These are phyloP conservation scores for Penicillium angulare DNA, from an alignment of 495 filamentous ascomycete species.

Conservation along the genomic window DNA sequence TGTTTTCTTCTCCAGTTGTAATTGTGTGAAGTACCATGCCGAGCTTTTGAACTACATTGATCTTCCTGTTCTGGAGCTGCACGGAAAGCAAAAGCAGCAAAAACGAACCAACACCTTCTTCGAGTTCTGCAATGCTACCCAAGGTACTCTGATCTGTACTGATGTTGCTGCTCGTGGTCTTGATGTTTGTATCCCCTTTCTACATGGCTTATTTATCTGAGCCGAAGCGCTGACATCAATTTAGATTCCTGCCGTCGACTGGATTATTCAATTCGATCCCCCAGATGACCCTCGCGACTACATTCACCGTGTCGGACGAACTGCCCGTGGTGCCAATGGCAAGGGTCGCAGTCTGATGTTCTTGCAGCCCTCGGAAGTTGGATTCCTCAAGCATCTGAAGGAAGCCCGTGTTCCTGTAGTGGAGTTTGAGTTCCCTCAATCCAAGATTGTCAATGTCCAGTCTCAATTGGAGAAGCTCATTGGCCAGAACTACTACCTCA, in stretches of 20 bases:
- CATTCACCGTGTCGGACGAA: slow-evolving; percentile 95
- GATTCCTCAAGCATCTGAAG: slow-evolving; percentile 89
- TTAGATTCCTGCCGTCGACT: slow-evolving; percentile 87
- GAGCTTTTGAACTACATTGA: slow-evolving; percentile 97
- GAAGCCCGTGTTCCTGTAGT: slow-evolving; percentile 90
- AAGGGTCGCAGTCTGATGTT: slow-evolving; percentile 87
- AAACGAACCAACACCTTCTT: slow-evolving; percentile 98
- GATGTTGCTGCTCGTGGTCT: slow-evolving; percentile 93
- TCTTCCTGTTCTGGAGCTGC: slow-evolving; percentile 70
- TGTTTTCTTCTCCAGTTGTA: slow-evolving; percentile 93
- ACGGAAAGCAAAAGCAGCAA: slow-evolving; percentile 97
- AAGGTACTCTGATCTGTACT: slow-evolving; percentile 90
- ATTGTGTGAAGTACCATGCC: slow-evolving; percentile 90
- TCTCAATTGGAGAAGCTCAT: slow-evolving; percentile 91
- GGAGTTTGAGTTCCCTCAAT: slow-evolving; percentile 90
- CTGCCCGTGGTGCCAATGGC: slow-evolving; percentile 78
- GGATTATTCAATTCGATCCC: slow-evolving; percentile 94
- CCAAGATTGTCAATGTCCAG: slow-evolving; percentile 93
- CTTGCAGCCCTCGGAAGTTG: slow-evolving; percentile 86
- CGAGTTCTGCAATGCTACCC: slow-evolving; percentile 92
- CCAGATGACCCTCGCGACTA: slow-evolving; percentile 91
- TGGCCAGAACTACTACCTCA: slow-evolving; percentile 91
- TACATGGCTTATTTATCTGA: background rate
- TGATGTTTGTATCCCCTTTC: slow-evolving; percentile 56
- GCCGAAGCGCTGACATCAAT: slow-evolving; percentile 7